Evolutionary conservation across 1,284 basidiomycete genomes (phyloP).

Genomic region (Puccinia coronata): DNA sequence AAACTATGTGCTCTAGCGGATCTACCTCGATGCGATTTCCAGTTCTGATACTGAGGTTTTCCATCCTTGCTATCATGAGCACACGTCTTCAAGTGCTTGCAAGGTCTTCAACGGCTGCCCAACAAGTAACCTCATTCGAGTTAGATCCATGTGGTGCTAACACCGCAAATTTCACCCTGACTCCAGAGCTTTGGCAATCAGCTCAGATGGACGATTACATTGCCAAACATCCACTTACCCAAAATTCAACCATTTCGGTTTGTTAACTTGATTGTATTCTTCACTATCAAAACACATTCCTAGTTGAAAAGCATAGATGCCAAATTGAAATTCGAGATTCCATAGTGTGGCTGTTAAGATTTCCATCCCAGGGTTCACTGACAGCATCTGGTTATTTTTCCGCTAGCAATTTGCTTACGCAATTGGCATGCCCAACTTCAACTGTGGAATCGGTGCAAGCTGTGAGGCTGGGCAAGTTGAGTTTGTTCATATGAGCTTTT

Average conservation of each 20-base stretch:
- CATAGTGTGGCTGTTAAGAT: neutral
- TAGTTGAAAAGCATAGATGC: neutral
- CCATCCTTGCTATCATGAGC: neutral
- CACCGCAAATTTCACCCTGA: conserved; percentile 5
- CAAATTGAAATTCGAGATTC: neutral
- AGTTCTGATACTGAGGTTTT: neutral
- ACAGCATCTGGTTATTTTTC: conserved; percentile 2
- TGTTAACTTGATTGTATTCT: neutral
- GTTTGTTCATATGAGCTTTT: neutral
- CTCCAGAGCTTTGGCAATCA: conserved; percentile 24
- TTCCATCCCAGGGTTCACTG: neutral
- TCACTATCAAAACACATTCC: neutral
- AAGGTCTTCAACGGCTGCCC: neutral
- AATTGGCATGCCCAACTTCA: conserved; percentile 31
- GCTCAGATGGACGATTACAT: conserved; percentile 33
- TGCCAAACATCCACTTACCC: neutral
- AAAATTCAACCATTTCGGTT: conserved; percentile 25
- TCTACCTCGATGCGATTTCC: neutral
- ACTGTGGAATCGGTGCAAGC: conserved; percentile 29
- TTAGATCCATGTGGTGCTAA: conserved; percentile 21
- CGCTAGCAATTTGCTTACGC: conserved; percentile 34
- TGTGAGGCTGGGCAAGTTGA: conserved; percentile 31
- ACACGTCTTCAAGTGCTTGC: neutral
- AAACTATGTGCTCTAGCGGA: neutral
- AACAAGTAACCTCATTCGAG: neutral